Base-by-base conservation (phyloP, 2,329 filamentous ascomycete genomes). In the Annulohypoxylon truncatum region DNA sequence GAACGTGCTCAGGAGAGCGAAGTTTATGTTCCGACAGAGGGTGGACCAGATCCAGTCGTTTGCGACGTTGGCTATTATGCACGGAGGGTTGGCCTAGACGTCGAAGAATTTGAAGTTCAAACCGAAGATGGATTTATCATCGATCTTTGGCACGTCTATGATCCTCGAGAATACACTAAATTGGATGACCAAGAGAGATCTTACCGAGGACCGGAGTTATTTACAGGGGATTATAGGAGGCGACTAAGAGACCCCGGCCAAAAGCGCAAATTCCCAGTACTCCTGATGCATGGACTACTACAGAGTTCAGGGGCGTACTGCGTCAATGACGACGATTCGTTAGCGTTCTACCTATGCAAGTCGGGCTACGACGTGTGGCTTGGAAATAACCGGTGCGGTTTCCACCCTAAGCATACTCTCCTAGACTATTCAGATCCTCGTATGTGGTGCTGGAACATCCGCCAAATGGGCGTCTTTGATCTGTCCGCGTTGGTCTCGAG, bases 391-490 rank as follows among this genome's bases (percentile, higher is more conserved):
- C 87, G 95, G 18, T 97, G 94, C 75, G 94, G 94, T 1, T 93
- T 96, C 78, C 82, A 86, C 0, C 94, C 95, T 0, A 87, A 89
- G 69, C 95, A 98, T 75, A 86, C 84, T 2, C 79, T 90, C 20
- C 85, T 97, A 38, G 80, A 87, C 1, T 89, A 91, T 70, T 82
- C 82, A 2, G 95, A 98, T 75, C 94, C 95, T 1, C 87, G 94
- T 28, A 96, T 97, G 92, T 97, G 95, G 95, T 89, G 90, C 40
- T 98, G 95, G 95, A 97, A 97, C 71, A 96, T 97, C 59, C 88
- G 92, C 0, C 93, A 97, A 75, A 96, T 97, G 92, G 95, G 94
- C 2, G 90, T 94, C 0, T 88, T 96, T 75, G 95, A 98, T 76
- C 84, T 98, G 2, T 86, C 94, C 0, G 94, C 94, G 0, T 84